Base-by-base conservation (phyloP, 164 flowering plant species). In the Liquidambar formosana region DNA sequence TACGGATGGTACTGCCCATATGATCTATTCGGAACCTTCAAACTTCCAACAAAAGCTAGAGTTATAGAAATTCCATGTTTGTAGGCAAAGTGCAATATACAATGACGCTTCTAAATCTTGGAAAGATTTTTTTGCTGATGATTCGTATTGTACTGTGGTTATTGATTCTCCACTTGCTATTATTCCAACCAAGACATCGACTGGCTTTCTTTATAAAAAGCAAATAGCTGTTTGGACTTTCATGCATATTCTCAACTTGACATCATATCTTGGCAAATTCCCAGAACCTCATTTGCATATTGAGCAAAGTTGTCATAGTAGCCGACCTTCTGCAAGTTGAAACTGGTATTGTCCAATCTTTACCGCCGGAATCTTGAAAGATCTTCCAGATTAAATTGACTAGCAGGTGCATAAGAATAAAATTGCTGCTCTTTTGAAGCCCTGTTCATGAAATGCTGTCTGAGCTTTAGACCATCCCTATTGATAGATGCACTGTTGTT, bases 161-260 rank as follows among this genome's bases (percentile, higher is more conserved):
- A 21, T 63, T 65, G 73, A 70, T 70, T 57, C 71, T 61, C 74
- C 71, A 77, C 73, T 69, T 61, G 64, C 71, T 47, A 12, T 28
- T 59, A 73, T 73, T 73, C 73, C 70, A 69, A 51, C 56, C 49
- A 46, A 62, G 49, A 53, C 33, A 62, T 71, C 72, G 72, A 67
- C 72, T 23, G 12, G 8, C 25, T 63, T 28, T 19, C 43, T 64
- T 27, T 14, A 11, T 27, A 15, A 2, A 69, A 69, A 56, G 58
- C 19, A 19, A 46, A 44, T n/a, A n/a, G n/a, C n/a, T n/a, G n/a
- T n/a, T n/a, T 13, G 22, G 26, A 57, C 62, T 13, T 18, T 67
- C 49, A 57, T 65, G 74, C 59, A 59, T 68, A 49, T 72, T 45
- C 56, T 27, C 54, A 63, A 15, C 16, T 27, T 59, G 69, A 69